Conservation (phyloP, 345 rosid species). For the Moricandia moricandioides region DNA sequence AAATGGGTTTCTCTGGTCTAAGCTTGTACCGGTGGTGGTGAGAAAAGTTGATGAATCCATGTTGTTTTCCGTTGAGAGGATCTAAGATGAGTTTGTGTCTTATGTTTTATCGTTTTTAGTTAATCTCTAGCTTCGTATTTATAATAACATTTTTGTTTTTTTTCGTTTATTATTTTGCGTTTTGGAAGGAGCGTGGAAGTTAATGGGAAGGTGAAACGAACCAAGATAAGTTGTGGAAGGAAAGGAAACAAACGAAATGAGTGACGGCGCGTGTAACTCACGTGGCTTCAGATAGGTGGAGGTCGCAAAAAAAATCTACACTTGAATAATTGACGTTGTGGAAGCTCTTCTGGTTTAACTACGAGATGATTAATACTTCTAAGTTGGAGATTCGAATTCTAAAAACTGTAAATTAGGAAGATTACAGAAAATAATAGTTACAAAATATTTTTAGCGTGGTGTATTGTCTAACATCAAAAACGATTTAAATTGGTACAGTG, state of each 20-base stretch:
- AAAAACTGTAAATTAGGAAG: too few species aligned
- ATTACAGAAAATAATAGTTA: too few species aligned
- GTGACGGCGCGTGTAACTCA: constrained; percentile 23
- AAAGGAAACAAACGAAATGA: background rate
- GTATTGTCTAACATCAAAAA: too few species aligned
- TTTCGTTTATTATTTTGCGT: background rate
- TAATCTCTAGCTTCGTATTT: background rate
- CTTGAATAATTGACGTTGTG: too few species aligned
- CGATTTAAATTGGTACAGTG: too few species aligned
- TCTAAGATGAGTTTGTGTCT: background rate
- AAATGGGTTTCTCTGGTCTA: constrained; percentile 12
- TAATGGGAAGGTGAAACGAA: constrained; percentile 21
- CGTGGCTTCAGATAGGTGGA: background rate
- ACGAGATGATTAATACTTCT: too few species aligned
- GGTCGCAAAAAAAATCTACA: background rate
- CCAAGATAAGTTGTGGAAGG: background rate
- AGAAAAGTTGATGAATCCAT: constrained; percentile 35
- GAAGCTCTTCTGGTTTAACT: too few species aligned
- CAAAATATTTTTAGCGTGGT: too few species aligned
- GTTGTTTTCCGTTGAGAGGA: background rate
- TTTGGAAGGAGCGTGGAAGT: constrained; percentile 29
- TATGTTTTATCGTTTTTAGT: background rate
- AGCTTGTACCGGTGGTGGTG: constrained; percentile 10
- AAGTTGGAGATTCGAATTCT: too few species aligned
- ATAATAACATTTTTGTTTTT: background rate